These are phyloP conservation scores for Colletotrichum horii DNA, from an alignment of 2,329 filamentous ascomycete genomes.

Conservation along the genomic window DNA sequence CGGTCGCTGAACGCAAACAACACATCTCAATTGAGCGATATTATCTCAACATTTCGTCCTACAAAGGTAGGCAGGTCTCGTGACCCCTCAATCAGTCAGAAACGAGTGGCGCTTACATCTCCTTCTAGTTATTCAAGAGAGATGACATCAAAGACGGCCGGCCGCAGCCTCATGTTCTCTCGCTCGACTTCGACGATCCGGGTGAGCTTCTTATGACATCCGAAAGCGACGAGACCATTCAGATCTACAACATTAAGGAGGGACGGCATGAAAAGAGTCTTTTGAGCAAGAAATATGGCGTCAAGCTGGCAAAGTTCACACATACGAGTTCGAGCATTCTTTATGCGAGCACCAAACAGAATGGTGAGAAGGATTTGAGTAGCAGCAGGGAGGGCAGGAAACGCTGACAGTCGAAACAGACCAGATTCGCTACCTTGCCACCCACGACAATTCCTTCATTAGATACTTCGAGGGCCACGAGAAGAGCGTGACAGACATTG, in stretches of 20 bases:
- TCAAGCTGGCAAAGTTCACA: slow-evolving; percentile 91
- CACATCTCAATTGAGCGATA: slow-evolving; percentile 75
- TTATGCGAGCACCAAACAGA: slow-evolving; percentile 94
- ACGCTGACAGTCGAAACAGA: slow-evolving; percentile 4
- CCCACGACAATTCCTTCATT: slow-evolving; percentile 95
- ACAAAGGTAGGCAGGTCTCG: slow-evolving; percentile 66
- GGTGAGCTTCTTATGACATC: slow-evolving; percentile 92
- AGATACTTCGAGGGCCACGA: slow-evolving; percentile 95
- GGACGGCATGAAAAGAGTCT: slow-evolving; percentile 88
- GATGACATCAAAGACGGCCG: slow-evolving; percentile 59
- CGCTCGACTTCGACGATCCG: slow-evolving; percentile 94
- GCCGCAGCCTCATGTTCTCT: slow-evolving; percentile 73
- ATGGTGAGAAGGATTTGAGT: slow-evolving; percentile 58
- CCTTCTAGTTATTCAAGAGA: slow-evolving; percentile 61
- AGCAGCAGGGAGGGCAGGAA: not conserved
- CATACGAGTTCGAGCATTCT: slow-evolving; percentile 91
- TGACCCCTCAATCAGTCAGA: not conserved
- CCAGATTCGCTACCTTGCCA: slow-evolving; percentile 79
- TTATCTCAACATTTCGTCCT: slow-evolving; percentile 79
- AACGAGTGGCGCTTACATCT: slow-evolving; percentile 1
- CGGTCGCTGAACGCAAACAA: slow-evolving; percentile 49
- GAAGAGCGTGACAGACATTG: slow-evolving; percentile 80
- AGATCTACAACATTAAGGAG: slow-evolving; percentile 92
- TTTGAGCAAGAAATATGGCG: slow-evolving; percentile 95
- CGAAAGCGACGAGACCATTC: slow-evolving; percentile 92